Conservation (phyloP, 1,139 yeast species). For the Pneumocystis oryctolagi region DNA sequence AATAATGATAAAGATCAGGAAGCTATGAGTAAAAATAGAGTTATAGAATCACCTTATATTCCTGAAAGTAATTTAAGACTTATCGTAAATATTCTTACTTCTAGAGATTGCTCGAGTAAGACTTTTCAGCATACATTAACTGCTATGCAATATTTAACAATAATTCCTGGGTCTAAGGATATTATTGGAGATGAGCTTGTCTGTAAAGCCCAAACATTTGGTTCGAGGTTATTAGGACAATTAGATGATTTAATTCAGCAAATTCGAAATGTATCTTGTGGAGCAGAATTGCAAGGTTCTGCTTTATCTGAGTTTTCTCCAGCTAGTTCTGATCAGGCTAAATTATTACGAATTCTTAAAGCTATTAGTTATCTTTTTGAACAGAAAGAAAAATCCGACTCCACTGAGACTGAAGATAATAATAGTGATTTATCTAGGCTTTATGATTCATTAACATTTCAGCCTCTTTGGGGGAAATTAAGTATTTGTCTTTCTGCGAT, state of each 20-base stretch:
- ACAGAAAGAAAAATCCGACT: slow-evolving; percentile 19
- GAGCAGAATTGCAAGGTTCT: slow-evolving; percentile 38
- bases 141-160: slow-evolving; percentile 65
- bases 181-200: slow-evolving; percentile 59
- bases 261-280: slow-evolving; percentile 28
- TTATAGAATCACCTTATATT: slow-evolving; percentile 45
- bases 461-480: slow-evolving; percentile 73
- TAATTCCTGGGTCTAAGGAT: slow-evolving; percentile 45
- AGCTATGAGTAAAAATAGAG: slow-evolving; percentile 6
- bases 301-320: slow-evolving; percentile 57
- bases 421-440: slow-evolving; percentile 31
- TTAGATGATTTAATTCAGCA: slow-evolving; percentile 38
- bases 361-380: slow-evolving; percentile 77
- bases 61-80: slow-evolving; percentile 49
- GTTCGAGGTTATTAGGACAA: slow-evolving; percentile 44
- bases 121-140: slow-evolving; percentile 76
- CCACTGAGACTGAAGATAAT: slow-evolving; percentile 16
- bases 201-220: slow-evolving; percentile 47
- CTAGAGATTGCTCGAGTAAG: slow-evolving; percentile 73
- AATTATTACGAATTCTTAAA: slow-evolving; percentile 65
- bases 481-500: slow-evolving; percentile 53
- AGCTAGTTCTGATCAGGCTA: slow-evolving; percentile 77
- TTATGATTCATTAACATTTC: slow-evolving; percentile 55
- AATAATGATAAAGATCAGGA: slow-evolving; percentile 16
- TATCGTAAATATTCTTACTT: slow-evolving; percentile 54